Conservation (phyloP, 2,329 filamentous ascomycete species). For the Diaporthe capsici region DNA sequence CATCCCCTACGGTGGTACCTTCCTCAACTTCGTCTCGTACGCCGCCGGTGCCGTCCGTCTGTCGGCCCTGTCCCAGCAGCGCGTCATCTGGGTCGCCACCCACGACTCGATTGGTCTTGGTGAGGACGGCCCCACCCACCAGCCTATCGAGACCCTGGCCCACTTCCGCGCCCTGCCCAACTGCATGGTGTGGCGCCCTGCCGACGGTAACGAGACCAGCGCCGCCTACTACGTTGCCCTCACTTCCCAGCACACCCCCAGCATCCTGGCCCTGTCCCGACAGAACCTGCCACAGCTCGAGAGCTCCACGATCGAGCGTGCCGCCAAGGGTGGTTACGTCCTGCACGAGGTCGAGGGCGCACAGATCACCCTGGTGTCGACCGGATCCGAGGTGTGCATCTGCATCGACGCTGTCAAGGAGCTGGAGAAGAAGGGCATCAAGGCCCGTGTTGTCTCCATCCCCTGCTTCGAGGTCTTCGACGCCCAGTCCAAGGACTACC, state of each 20-base stretch:
- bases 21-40: slow-evolving; percentile 99
- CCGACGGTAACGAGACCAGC: slow-evolving; percentile 98
- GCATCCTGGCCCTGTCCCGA: slow-evolving; percentile 93
- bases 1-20: slow-evolving; percentile 94
- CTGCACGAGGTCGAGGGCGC: slow-evolving; percentile 87
- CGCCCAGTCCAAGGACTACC: slow-evolving; percentile 93
- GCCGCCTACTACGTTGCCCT: slow-evolving; percentile 97
- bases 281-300: slow-evolving; percentile 99
- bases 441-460: slow-evolving; percentile 92
- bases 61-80: slow-evolving; percentile 90
- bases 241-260: slow-evolving; percentile 90
- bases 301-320: slow-evolving; percentile 89
- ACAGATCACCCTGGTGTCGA: slow-evolving; percentile 90
- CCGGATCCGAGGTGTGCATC: slow-evolving; percentile 95
- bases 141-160: slow-evolving; percentile 97
- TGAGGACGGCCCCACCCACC: slow-evolving; percentile 98
- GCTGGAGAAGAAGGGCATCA: slow-evolving; percentile 89
- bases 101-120: slow-evolving; percentile 99
- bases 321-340: slow-evolving; percentile 95
- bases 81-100: slow-evolving; percentile 94
- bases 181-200: slow-evolving; percentile 99
- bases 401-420: slow-evolving; percentile 93
- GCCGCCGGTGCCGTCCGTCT: slow-evolving; percentile 95
- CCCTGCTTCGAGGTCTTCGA: slow-evolving; percentile 99
- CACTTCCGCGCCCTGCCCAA: slow-evolving; percentile 99